phyloP scores from a whole-genome alignment of 1,139 yeast genomes.

The Komagataea norvegica region DNA sequence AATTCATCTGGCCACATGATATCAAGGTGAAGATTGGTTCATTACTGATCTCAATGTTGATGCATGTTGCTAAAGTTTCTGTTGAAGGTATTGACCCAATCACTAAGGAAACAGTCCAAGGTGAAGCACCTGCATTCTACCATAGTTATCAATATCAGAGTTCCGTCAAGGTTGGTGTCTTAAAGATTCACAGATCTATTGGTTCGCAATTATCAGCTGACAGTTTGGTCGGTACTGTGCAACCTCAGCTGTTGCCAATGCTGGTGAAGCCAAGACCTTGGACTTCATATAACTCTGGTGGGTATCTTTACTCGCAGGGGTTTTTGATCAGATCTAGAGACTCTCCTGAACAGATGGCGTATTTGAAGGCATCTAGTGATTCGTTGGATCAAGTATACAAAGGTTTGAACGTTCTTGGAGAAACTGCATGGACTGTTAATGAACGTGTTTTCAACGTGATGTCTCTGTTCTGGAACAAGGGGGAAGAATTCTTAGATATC shows the following conservation, averaged over 20 bases:
- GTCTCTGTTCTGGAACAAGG: conserved; percentile 82
- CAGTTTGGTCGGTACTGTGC: conserved; percentile 59
- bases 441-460: conserved; percentile 62
- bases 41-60: conserved; percentile 62
- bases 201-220: conserved; percentile 66
- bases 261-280: conserved; percentile 84
- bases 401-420: conserved; percentile 85
- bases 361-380: conserved; percentile 77
- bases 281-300: conserved; percentile 79
- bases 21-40: conserved; percentile 82
- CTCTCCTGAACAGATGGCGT: conserved; percentile 87
- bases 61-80: conserved; percentile 77
- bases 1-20: conserved; percentile 57
- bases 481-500: conserved; percentile 72
- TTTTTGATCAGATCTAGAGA: conserved; percentile 72
- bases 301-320: conserved; percentile 63
- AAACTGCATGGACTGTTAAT: conserved; percentile 91
- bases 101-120: conserved; percentile 59
- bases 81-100: conserved; percentile 78
- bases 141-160: conserved; percentile 79
- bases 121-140: conserved; percentile 84
- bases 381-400: conserved; percentile 62
- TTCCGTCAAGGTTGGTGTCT: conserved; percentile 79
- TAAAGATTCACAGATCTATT: conserved; percentile 69
- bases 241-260: conserved; percentile 93